phyloP scores from a whole-genome alignment of 805 yeast species.

The Pichia insulana region DNA sequence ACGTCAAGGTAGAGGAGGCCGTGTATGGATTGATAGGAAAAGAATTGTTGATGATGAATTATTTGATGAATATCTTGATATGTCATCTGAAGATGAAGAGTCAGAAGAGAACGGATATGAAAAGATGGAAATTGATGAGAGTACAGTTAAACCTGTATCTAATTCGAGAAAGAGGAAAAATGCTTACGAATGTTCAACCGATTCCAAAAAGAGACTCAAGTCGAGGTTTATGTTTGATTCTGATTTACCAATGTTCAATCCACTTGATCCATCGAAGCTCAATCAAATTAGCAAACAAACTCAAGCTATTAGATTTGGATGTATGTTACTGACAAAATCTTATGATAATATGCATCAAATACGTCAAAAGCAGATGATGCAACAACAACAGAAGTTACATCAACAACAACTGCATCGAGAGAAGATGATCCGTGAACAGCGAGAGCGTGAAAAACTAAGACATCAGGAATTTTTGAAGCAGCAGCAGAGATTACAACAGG shows the following conservation, averaged over 20 bases:
- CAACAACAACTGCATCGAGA: slow-evolving; percentile 31
- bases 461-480: background rate
- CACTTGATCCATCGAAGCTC: slow-evolving; percentile 74
- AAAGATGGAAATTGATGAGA: slow-evolving; percentile 31
- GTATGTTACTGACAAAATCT: slow-evolving; percentile 82
- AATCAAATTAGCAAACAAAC: slow-evolving; percentile 81
- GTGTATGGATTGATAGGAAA: slow-evolving; percentile 67
- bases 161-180: slow-evolving; percentile 16
- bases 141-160: background rate
- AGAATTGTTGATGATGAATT: slow-evolving; percentile 27
- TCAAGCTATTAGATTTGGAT: slow-evolving; percentile 83
- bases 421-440: slow-evolving; percentile 14
- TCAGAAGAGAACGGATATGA: slow-evolving; percentile 23
- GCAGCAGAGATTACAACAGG: background rate
- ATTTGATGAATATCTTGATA: slow-evolving; percentile 33
- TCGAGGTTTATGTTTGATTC: slow-evolving; percentile 45
- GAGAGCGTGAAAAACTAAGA: slow-evolving; percentile 11
- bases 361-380: slow-evolving; percentile 54
- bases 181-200: slow-evolving; percentile 29
- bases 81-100: slow-evolving; percentile 24
- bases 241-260: slow-evolving; percentile 35
- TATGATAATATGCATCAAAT: slow-evolving; percentile 75
- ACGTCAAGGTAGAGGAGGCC: slow-evolving; percentile 65
- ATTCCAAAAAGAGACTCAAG: slow-evolving; percentile 32
- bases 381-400: slow-evolving; percentile 24